A percentile compares a stretch with the other conserved stretches of the same genome.
Evolutionary conservation across 2,329 filamentous ascomycete species (phyloP).

Genomic region (Penicillium sp.): DNA sequence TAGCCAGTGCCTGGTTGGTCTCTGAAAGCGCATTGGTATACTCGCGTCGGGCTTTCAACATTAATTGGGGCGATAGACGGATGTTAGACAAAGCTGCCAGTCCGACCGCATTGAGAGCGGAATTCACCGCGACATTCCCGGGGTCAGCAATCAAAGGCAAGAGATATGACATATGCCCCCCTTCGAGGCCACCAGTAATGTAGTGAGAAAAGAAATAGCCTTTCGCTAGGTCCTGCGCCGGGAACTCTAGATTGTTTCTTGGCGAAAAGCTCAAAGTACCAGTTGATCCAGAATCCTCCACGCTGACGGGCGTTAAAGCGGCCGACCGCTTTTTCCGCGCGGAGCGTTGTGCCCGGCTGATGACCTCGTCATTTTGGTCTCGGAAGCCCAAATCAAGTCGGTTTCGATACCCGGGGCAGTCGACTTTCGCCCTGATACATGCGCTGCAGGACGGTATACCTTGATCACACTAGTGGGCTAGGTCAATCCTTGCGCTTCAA

Average conservation of each 20-base stretch:
- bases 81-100: constrained; percentile 12
- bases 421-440: constrained; percentile 7
- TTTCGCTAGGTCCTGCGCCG: constrained; percentile 5
- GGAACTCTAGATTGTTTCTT: neutral
- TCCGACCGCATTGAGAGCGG: constrained; percentile 9
- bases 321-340: neutral
- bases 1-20: constrained; percentile 5
- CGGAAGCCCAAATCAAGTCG: constrained; percentile 1
- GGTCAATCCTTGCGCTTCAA: neutral
- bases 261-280: neutral
- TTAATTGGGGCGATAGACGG: constrained; percentile 7
- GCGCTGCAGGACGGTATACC: constrained; percentile 6
- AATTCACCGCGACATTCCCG: neutral
- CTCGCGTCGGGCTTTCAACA: constrained; percentile 8
- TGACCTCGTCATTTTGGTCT: constrained; percentile 9
- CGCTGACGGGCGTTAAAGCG: neutral
- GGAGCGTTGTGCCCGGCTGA: neutral
- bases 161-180: constrained; percentile 4
- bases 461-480: constrained; percentile 8
- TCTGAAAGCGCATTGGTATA: constrained; percentile 9
- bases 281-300: neutral
- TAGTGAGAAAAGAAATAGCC: constrained; percentile 8
- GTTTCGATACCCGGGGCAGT: constrained; percentile 14
- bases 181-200: constrained; percentile 1
- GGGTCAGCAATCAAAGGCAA: neutral